Conservation (phyloP, 208 protist species). For the Crithidia acanthocephali region DNA sequence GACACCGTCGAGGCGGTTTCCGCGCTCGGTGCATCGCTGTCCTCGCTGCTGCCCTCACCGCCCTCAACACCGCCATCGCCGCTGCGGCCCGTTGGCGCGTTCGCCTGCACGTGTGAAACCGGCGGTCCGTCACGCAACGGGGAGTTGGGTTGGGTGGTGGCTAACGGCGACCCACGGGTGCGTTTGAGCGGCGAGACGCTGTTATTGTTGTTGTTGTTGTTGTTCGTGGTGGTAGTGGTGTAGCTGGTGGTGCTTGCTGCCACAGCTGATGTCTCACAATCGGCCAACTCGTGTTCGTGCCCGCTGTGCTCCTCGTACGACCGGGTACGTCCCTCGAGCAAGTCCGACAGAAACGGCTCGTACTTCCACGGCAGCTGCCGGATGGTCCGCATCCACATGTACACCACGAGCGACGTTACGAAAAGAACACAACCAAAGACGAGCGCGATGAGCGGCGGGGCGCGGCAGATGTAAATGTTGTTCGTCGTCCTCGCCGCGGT, state of each 20-base stretch:
- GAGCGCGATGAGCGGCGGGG: slow-evolving; percentile 34
- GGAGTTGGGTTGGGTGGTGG: not conserved
- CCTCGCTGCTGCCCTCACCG: not conserved
- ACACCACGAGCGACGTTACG: slow-evolving; percentile 34
- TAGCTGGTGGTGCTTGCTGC: not conserved
- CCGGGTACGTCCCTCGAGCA: slow-evolving; percentile 22
- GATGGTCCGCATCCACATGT: slow-evolving; percentile 49
- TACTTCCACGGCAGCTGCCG: slow-evolving; percentile 70
- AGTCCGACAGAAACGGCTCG: slow-evolving; percentile 44
- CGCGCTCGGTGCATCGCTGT: not conserved
- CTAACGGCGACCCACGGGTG: not conserved
- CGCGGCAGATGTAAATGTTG: slow-evolving; percentile 78
- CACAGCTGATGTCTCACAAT: not conserved
- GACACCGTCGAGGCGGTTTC: slow-evolving; percentile 4
- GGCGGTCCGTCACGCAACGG: not conserved
- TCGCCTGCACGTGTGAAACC: not conserved
- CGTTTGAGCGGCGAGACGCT: not conserved
- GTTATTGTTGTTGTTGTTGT: not conserved
- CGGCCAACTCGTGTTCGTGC: no score
- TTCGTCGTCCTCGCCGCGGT: slow-evolving; percentile 49
- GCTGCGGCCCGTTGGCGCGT: not conserved
- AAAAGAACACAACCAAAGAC: slow-evolving; percentile 45
- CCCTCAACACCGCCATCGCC: not conserved
- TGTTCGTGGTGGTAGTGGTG: not conserved
- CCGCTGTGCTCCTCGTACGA: slow-evolving; percentile 1